Evolutionary conservation across 192 early-diverging fungal species (phyloP).

Genomic region (Mortierella alpina): DNA sequence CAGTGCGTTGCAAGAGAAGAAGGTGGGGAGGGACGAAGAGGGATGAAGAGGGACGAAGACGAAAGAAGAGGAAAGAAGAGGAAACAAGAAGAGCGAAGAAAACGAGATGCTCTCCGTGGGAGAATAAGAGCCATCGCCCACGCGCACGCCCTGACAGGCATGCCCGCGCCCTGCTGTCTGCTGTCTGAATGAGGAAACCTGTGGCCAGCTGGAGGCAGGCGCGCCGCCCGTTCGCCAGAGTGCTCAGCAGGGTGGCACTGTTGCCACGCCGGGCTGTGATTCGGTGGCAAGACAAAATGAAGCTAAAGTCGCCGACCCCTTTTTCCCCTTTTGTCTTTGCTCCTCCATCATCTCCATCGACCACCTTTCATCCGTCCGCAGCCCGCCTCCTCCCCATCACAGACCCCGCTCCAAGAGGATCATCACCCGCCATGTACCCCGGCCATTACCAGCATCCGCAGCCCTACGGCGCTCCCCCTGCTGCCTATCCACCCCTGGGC

Average conservation of each 20-base stretch:
- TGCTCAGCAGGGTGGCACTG: too few species aligned
- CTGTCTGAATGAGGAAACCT: too few species aligned
- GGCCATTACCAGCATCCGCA: slow-evolving; percentile 29
- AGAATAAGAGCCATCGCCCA: background rate
- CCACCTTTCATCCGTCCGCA: background rate
- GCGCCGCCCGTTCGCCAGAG: too few species aligned
- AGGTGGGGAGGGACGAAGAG: too few species aligned
- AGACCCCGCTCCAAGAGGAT: background rate
- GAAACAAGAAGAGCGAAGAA: background rate
- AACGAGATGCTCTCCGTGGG: background rate
- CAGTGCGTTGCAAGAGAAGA: background rate
- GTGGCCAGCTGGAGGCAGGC: too few species aligned
- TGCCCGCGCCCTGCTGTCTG: too few species aligned
- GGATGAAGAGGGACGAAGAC: background rate
- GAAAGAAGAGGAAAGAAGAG: background rate
- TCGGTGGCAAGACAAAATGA: too few species aligned
- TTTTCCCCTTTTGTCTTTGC: background rate
- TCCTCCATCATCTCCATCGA: background rate
- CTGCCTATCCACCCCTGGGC: slow-evolving; percentile 3
- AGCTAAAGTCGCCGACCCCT: background rate
- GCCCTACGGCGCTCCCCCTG: slow-evolving; percentile 10
- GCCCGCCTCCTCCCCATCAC: background rate
- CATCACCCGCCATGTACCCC: slow-evolving; percentile 27
- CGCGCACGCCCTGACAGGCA: too few species aligned
- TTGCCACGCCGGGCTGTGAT: too few species aligned